These are phyloP conservation scores for Colletotrichum acutatum DNA, from an alignment of 2,329 filamentous ascomycete genomes.

Conservation along the genomic window DNA sequence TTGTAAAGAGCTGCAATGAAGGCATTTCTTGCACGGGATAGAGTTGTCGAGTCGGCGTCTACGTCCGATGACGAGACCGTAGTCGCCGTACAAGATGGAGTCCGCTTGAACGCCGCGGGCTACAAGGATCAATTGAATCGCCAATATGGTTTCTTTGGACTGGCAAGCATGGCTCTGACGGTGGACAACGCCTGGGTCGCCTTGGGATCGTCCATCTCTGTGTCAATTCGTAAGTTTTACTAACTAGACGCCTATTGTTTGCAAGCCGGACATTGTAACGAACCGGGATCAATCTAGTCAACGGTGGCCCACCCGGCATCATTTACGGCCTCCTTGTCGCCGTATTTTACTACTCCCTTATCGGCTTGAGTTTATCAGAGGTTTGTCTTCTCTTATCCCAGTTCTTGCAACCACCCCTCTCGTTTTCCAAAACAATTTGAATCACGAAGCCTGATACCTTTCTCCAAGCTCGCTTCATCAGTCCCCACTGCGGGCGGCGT, in stretches of 20 bases:
- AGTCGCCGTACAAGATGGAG: slow-evolving; percentile 48
- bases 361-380: slow-evolving; percentile 54
- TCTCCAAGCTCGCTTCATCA: slow-evolving; percentile 65
- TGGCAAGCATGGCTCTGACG: slow-evolving; percentile 69
- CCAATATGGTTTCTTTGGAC: slow-evolving; percentile 69
- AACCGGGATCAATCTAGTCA: slow-evolving; percentile 43
- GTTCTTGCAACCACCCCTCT: background rate
- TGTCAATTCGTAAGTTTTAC: slow-evolving; percentile 56
- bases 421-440: background rate
- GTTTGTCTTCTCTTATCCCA: slow-evolving; percentile 36
- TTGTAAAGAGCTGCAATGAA: background rate
- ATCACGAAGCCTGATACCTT: slow-evolving; percentile 19
- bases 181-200: slow-evolving; percentile 75
- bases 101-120: slow-evolving; percentile 71
- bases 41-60: background rate
- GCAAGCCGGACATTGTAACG: background rate
- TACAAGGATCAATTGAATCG: slow-evolving; percentile 72
- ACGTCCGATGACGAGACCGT: slow-evolving; percentile 46
- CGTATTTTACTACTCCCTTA: slow-evolving; percentile 55
- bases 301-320: slow-evolving; percentile 54
- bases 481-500: slow-evolving; percentile 70
- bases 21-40: background rate
- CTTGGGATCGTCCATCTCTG: slow-evolving; percentile 68
- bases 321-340: slow-evolving; percentile 56
- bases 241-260: background rate